Evolutionary conservation across 129 eudicot species (phyloP), one percentile per base, ranked within the genome.

Genomic region (Chrysanthemum makinoi): DNA sequence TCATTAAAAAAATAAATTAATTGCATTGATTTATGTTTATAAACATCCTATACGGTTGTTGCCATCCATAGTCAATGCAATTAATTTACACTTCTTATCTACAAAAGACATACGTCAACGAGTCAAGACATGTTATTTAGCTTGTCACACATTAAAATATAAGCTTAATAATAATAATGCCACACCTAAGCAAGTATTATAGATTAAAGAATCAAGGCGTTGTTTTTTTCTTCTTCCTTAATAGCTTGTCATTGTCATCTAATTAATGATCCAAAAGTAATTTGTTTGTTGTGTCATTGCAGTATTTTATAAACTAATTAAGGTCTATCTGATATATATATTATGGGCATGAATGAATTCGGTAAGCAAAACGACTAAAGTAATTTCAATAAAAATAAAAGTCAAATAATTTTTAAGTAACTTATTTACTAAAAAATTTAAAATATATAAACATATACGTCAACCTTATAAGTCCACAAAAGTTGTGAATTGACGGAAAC

Each of bases 241-340:
- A 28, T 50, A 26, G 62, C 51, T 60, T 72, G 69, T 72, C 61
- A 26, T 47, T 72, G 56, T 55, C 75, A 70, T 70, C 69, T 28
- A 46, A 30, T 61, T 26, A 46, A 50, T 56, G 49, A 30, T 9
- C 48, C 16, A 9, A 44, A 72, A 62, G 20, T 15, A 19, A 13
- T 16, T 52, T 3, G 24, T 14, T 3, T 44, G 20, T 17, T 18
- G 20, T 16, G 3, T n/a, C 11, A 4, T 22, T 56, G 35, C 2
- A 7, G 10, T 39, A 39, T 39, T 22, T 46, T 39, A 19, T 20
- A 30, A 14, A 55, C 66, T 58, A 30, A 30, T 4, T 70, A 12
- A 70, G 56, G 16, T 17, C 43, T 59, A 59, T 26, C 28, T 11
- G 7, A n/a, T n/a, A 60, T 26, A 58, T 39, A 26, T 14, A 56